Conservation (phyloP, 75 land plant species). For the Cupressus sempervirens region DNA sequence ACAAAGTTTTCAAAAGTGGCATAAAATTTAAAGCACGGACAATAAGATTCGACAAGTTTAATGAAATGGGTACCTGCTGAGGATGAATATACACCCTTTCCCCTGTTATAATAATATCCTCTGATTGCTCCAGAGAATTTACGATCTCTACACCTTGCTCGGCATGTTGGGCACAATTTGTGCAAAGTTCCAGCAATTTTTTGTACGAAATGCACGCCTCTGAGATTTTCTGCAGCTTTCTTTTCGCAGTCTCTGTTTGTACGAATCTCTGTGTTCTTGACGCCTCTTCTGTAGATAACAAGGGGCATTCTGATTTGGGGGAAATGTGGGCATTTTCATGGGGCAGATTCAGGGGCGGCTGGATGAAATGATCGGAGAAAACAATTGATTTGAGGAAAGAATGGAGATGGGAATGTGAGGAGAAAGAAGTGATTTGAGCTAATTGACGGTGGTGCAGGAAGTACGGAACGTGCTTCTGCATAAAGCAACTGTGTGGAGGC, state of each 20-base stretch:
- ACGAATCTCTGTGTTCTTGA: slow-evolving; percentile 28
- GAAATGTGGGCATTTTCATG: background rate
- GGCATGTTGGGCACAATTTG: background rate
- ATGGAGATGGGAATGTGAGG: too few relatives aligned
- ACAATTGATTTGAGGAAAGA: too few relatives aligned
- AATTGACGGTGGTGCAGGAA: too few relatives aligned
- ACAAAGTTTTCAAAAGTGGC: too few relatives aligned
- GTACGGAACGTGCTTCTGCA: too few relatives aligned
- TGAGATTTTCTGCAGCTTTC: slow-evolving; percentile 23
- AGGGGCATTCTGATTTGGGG: background rate
- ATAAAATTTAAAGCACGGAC: background rate
- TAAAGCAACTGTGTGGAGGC: too few relatives aligned
- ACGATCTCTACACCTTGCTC: slow-evolving; percentile 15
- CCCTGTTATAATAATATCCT: slow-evolving; percentile 57
- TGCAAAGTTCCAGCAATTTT: slow-evolving; percentile 41
- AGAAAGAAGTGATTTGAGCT: too few relatives aligned
- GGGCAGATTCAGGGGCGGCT: too few relatives aligned
- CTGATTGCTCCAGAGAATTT: slow-evolving; percentile 54
- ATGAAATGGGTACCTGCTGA: slow-evolving; percentile 39
- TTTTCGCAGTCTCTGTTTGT: slow-evolving; percentile 38
- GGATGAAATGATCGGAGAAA: too few relatives aligned
- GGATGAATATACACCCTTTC: slow-evolving; percentile 62
- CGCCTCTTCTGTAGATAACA: background rate
- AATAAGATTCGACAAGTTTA: too few relatives aligned
- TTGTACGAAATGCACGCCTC: slow-evolving; percentile 35